Base-by-base conservation (phyloP, 768 basidiomycete species). In the Tylopilus felleus region DNA sequence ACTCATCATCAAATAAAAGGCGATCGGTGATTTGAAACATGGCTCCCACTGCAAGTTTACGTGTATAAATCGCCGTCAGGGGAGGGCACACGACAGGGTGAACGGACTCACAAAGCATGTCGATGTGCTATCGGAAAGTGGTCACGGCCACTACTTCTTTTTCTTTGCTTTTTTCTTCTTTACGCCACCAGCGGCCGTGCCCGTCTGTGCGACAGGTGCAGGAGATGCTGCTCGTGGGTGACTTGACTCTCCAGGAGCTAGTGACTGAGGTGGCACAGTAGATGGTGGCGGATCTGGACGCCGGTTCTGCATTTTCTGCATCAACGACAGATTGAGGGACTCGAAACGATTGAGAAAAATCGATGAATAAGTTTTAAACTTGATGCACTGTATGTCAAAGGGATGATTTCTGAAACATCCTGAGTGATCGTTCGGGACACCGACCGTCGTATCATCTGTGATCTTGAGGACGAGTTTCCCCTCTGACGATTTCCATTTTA, bases 311-410 rank as follows among this genome's bases (percentile, higher is more conserved):
- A 93, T 93, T 73, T 88, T 89, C 63, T 86, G 81, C 77, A 93
- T 88, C 49, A 97, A 76, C 8, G 88, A 83, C 40, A 89, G 80
- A 67, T 96, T 97, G 56, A 98, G 79, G 8, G 86, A 80, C 71
- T 98, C 94, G 74, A 98, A 98, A 61, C 95, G 89, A 78, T 98
- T 97, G 59, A 98, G 85, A 73, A 92, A 93, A 67, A 96, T 86
- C 47, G 90, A 92, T 3, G 94, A 97, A 62, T 87, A 85, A 2
- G 95, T 96, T 72, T 95, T 93, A 78, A 96, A 98, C 72, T 95
- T 97, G 62, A 98, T 78, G 70, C 93, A 96, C 96, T 98, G 68
- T 7, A 43, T 50, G 19, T 23, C 5, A 25, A 42, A 10, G 19
- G 41, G 21, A 25, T 48, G 12, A 28, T n/a, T n/a, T n/a, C n/a